Evolutionary conservation across 2,329 filamentous ascomycete species (phyloP).

Genomic region (Xylariaceae sp.): DNA sequence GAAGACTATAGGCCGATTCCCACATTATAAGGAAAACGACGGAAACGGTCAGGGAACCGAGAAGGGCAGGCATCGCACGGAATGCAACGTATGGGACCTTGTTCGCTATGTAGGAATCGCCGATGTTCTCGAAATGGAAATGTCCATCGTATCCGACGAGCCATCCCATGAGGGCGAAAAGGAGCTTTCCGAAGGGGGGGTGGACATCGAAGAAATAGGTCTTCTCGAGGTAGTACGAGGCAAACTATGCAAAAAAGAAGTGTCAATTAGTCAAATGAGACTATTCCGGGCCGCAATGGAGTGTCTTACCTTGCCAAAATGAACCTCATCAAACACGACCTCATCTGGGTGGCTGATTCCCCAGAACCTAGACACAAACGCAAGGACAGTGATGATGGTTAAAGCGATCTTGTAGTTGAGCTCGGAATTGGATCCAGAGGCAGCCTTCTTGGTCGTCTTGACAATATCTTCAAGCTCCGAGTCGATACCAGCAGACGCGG

Average conservation of each 20-base stretch:
- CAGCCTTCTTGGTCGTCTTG: conserved; percentile 33
- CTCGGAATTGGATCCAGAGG: conserved; percentile 50
- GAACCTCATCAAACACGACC: conserved; percentile 98
- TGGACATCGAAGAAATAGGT: conserved; percentile 99
- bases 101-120: conserved; percentile 95
- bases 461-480: conserved; percentile 48
- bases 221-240: conserved; percentile 82
- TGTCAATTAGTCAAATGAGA: conserved; percentile 2
- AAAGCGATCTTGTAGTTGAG: conserved; percentile 82
- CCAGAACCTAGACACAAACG: conserved; percentile 92
- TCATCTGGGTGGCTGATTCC: conserved; percentile 92
- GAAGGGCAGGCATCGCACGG: conserved; percentile 84
- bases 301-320: conserved; percentile 88
- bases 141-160: conserved; percentile 94
- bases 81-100: conserved; percentile 97
- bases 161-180: conserved; percentile 97
- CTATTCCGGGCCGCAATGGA: background rate
- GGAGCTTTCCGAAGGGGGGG: conserved; percentile 94
- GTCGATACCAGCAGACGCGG: conserved; percentile 34
- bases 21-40: conserved; percentile 97
- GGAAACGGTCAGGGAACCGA: conserved; percentile 91
- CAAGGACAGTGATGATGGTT: conserved; percentile 70
- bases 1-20: conserved; percentile 97
- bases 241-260: conserved; percentile 48
- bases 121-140: conserved; percentile 99